A percentile compares a stretch with the other conserved stretches of the same genome.
Evolutionary conservation across 768 basidiomycete genomes (phyloP).

Genomic region (Mycena sanguinolenta): DNA sequence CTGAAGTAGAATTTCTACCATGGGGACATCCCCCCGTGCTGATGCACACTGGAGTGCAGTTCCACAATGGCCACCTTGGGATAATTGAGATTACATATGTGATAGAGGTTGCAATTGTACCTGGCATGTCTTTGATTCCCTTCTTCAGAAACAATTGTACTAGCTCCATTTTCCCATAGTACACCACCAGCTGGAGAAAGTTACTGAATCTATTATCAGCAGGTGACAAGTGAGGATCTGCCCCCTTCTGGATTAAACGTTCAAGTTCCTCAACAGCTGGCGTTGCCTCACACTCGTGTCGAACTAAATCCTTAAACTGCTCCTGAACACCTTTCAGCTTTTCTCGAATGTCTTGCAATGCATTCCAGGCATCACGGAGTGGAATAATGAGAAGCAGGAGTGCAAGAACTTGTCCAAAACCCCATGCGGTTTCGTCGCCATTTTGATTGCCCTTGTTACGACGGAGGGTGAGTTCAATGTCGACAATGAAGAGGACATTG

Average conservation of each 20-base stretch:
- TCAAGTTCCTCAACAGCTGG: not conserved
- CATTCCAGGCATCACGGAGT: too few relatives aligned
- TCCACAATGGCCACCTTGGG: not conserved
- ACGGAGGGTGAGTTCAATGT: too few relatives aligned
- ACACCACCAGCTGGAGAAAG: not conserved
- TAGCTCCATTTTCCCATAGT: not conserved
- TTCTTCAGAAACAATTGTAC: not conserved
- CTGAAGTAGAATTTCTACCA: not conserved
- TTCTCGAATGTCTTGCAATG: too few relatives aligned
- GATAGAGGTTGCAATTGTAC: not conserved
- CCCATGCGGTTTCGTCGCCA: too few relatives aligned
- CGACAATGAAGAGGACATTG: too few relatives aligned
- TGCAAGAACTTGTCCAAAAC: too few relatives aligned
- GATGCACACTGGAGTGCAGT: not conserved
- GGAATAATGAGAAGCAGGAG: too few relatives aligned
- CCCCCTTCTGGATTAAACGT: not conserved
- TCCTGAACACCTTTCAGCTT: too few relatives aligned
- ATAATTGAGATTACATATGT: not conserved
- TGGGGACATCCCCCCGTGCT: not conserved
- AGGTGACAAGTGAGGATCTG: too few relatives aligned
- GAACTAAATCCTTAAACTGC: too few relatives aligned
- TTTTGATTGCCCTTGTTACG: too few relatives aligned
- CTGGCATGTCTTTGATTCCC: not conserved
- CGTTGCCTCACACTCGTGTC: too few relatives aligned
- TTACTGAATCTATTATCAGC: not conserved